Base-by-base conservation (phyloP, 108 stramenopile genomes). In the Fistulifera solaris region DNA sequence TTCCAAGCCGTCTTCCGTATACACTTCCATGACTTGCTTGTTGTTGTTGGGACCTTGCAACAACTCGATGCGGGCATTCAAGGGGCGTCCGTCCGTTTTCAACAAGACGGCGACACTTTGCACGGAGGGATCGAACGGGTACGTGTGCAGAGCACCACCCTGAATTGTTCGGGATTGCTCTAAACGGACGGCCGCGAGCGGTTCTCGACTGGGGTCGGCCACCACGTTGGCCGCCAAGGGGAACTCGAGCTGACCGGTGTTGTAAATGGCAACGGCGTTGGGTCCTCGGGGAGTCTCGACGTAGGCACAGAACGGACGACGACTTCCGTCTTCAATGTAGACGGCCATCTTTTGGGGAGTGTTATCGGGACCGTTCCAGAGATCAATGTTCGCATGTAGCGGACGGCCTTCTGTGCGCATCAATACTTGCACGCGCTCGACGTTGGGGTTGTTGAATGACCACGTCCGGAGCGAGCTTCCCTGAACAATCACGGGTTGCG, bases 31-130 rank as follows among this genome's bases (percentile, higher is more conserved):
- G 14, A 84, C 80, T 59, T 89, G 87, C 73, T 89, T 89, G 87
- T 75, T 81, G 68, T 89, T 84, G 71, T 89, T 89, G 28, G 87
- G 87, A 60, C 87, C 87, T 68, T 82, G 83, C 42, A 82, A 67
- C 45, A 89, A 68, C 56, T 85, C 87, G 54, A 89, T 82, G 41
- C 81, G 65, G 48, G 87, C 80, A 55, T 89, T 89, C 66, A 89
- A 64, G 6, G 83, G 83, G 76, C 87, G 87, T 63, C 83, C 87
- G 54, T 85, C 87, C 17, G 81, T 85, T 71, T 80, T 77, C 43
- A 89, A 66, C 22, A 76, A 54, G 56, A 81, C 65, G 51, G 70
- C 68, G 52, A 89, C 87, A 35, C 69, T 75, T 35, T 68, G 66
- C 27, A 89, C 87, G 23, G 75, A 55, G 40, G 83, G 81, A 43